phyloP scores from a whole-genome alignment of 2,329 filamentous ascomycete species.

The Neophaeococcomyces mojaviensis region DNA sequence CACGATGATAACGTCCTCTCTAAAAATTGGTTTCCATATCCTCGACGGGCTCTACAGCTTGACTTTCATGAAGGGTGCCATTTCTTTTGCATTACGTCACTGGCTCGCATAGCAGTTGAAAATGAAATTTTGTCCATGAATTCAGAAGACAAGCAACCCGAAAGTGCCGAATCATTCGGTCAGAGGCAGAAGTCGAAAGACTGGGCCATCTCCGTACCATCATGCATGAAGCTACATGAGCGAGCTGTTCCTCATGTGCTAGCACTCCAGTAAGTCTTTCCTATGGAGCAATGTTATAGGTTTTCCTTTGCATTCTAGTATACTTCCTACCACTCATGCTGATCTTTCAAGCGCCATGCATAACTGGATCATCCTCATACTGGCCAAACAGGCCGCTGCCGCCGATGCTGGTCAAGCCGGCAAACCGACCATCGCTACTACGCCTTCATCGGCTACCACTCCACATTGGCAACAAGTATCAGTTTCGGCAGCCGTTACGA shows the following conservation, averaged over 20 bases:
- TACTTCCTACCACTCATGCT: constrained; percentile 24
- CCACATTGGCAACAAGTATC: constrained; percentile 19
- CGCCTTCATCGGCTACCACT: constrained; percentile 7
- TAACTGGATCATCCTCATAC: constrained; percentile 23
- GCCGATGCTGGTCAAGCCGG: constrained; percentile 3
- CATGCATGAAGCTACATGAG: constrained; percentile 22
- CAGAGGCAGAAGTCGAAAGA: constrained; percentile 21
- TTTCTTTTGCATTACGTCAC: constrained; percentile 21
- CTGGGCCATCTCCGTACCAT: constrained; percentile 24
- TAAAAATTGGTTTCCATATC: constrained; percentile 25
- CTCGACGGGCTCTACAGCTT: constrained; percentile 16
- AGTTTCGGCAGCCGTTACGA: constrained; percentile 23
- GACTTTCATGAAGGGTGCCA: constrained; percentile 25
- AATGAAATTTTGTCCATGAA: constrained; percentile 12
- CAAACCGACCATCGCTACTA: constrained; percentile 20
- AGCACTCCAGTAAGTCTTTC: constrained; percentile 24
- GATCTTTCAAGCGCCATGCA: constrained; percentile 10
- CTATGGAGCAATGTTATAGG: neutral
- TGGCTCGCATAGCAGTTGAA: constrained; percentile 10
- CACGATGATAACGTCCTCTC: constrained; percentile 15
- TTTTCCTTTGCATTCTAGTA: neutral
- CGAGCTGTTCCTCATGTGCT: constrained; percentile 24
- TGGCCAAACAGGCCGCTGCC: constrained; percentile 20
- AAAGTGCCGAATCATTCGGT: constrained; percentile 12
- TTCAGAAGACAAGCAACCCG: constrained; percentile 8